Evolutionary conservation across 345 rosid species (phyloP).

Genomic region (Pugionium cornutum): DNA sequence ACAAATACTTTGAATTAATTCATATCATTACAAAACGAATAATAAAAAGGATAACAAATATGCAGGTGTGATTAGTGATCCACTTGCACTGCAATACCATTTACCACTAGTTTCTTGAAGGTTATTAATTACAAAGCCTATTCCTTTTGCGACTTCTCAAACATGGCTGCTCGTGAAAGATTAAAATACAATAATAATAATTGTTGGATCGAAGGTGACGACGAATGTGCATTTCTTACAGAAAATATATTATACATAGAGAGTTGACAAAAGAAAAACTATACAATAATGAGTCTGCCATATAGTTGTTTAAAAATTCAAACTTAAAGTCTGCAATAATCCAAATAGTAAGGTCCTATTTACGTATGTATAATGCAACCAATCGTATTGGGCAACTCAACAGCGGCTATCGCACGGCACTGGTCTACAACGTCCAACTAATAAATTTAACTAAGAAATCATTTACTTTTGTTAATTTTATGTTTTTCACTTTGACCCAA

Average conservation of each 20-base stretch:
- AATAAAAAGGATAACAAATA: not conserved
- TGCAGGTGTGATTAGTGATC: not conserved
- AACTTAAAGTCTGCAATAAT: not conserved
- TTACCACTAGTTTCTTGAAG: not conserved
- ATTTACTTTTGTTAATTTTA: too few relatives aligned
- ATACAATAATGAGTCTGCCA: too few relatives aligned
- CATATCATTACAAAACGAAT: not conserved
- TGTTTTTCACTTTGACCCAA: too few relatives aligned
- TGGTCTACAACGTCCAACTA: too few relatives aligned
- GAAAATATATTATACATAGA: not conserved
- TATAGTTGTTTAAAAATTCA: too few relatives aligned
- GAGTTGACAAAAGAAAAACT: not conserved
- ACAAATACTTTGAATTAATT: too few relatives aligned
- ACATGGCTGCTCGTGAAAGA: constrained; percentile 10
- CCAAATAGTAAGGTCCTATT: not conserved
- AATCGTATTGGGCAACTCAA: too few relatives aligned
- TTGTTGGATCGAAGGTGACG: not conserved
- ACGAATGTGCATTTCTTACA: not conserved
- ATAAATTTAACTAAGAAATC: too few relatives aligned
- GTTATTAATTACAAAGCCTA: not conserved
- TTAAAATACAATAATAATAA: not conserved
- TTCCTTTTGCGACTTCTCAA: not conserved
- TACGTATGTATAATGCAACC: not conserved
- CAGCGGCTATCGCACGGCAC: not conserved
- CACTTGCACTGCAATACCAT: not conserved